A percentile compares a stretch with the other conserved stretches of the same genome.
Evolutionary conservation across 305 asterid species (phyloP).

Genomic region (Ilex paraguariensis): DNA sequence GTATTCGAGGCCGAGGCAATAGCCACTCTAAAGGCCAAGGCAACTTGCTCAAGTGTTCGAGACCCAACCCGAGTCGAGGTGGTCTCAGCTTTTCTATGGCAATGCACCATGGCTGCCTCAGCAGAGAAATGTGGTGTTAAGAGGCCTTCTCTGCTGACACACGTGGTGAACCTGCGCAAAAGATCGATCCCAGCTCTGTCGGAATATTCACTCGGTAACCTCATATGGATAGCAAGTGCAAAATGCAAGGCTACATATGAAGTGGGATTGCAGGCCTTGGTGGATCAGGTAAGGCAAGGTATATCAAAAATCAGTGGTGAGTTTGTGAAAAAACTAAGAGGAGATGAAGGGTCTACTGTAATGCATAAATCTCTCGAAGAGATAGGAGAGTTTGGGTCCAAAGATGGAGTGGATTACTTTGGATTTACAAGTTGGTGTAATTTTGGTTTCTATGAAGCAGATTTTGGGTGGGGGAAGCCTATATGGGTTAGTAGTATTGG

Average conservation of each 20-base stretch:
- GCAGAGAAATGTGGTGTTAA: slow-evolving; percentile 14
- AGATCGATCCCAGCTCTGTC: slow-evolving; percentile 41
- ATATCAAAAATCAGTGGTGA: slow-evolving; percentile 35
- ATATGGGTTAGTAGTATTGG: slow-evolving; percentile 56
- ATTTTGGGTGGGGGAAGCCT: slow-evolving; percentile 80
- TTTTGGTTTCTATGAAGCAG: slow-evolving; percentile 54
- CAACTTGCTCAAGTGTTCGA: background rate
- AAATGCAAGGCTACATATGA: slow-evolving; percentile 2
- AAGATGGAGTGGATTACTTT: slow-evolving; percentile 31
- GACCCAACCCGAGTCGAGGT: slow-evolving; percentile 49
- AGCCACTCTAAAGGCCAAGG: slow-evolving; percentile 32
- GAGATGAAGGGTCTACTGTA: slow-evolving; percentile 31
- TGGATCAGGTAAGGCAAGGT: slow-evolving; percentile 27
- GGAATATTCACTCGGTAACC: slow-evolving; percentile 42
- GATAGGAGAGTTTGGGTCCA: slow-evolving; percentile 38
- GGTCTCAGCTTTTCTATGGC: slow-evolving; percentile 66
- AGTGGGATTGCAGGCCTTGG: slow-evolving; percentile 26
- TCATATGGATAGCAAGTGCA: slow-evolving; percentile 56
- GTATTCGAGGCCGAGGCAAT: slow-evolving; percentile 41
- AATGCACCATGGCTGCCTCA: slow-evolving; percentile 31
- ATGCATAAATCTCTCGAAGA: slow-evolving; percentile 41
- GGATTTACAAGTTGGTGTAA: slow-evolving; percentile 74
- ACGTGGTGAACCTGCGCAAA: slow-evolving; percentile 53
- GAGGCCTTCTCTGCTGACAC: slow-evolving; percentile 46
- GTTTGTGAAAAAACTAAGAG: slow-evolving; percentile 34